phyloP scores from a whole-genome alignment of 1,284 basidiomycete species.

The Rhodotorula sp. region DNA sequence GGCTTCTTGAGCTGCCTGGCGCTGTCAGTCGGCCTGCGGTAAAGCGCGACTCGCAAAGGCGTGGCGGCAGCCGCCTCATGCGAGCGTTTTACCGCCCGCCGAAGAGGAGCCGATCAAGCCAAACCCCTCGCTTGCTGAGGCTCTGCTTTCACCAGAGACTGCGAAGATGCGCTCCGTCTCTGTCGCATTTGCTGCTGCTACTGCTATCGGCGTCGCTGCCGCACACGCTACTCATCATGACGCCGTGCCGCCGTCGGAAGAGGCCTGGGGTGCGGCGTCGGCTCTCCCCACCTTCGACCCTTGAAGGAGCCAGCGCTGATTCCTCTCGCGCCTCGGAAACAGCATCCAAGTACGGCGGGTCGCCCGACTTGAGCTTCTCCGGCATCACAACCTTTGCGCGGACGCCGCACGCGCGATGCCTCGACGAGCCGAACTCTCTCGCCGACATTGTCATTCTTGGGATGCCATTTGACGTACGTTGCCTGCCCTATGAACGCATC shows the following conservation, averaged over 20 bases:
- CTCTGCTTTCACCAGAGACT: not conserved
- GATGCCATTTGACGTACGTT: conserved; percentile 28
- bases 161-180: not conserved
- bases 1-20: too few species aligned
- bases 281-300: not conserved
- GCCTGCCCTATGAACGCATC: too few species aligned
- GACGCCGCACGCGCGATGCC: conserved; percentile 25
- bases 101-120: too few species aligned
- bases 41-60: too few species aligned
- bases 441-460: conserved; percentile 34
- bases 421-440: conserved; percentile 4
- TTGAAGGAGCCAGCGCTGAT: not conserved
- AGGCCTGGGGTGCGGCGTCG: not conserved
- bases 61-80: too few species aligned
- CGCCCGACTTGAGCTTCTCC: conserved; percentile 25
- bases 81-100: too few species aligned
- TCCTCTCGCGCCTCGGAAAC: not conserved
- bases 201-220: not conserved
- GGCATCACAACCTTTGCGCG: conserved; percentile 35
- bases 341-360: conserved; percentile 27
- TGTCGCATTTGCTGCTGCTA: not conserved
- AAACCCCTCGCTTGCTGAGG: too few species aligned
- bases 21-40: too few species aligned
- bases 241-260: not conserved
- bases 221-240: not conserved